Conservation (phyloP, 1,139 yeast genomes). For the Dujonia santamariae region DNA sequence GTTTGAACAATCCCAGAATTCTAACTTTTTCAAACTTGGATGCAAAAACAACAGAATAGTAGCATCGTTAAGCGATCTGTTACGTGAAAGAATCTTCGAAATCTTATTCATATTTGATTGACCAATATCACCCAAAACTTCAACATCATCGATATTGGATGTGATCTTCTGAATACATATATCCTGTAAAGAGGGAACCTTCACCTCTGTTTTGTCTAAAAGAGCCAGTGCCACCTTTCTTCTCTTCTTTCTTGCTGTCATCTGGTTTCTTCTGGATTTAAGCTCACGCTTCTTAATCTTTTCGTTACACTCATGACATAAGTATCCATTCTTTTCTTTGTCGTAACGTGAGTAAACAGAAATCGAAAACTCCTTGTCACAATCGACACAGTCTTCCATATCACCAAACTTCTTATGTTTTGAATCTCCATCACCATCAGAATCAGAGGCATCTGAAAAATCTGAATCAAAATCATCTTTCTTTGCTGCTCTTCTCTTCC, state of each 20-base stretch:
- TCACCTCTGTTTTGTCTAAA: constrained; percentile 63
- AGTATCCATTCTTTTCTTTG: constrained; percentile 50
- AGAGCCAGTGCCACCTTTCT: constrained; percentile 82
- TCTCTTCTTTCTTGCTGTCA: constrained; percentile 67
- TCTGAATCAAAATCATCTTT: constrained; percentile 16
- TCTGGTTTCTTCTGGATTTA: constrained; percentile 46
- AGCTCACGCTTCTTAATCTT: constrained; percentile 40
- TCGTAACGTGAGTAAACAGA: constrained; percentile 62
- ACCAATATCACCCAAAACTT: constrained; percentile 79
- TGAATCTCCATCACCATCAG: constrained; percentile 27
- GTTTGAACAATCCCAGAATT: constrained; percentile 92
- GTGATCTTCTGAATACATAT: constrained; percentile 72
- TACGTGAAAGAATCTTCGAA: constrained; percentile 72
- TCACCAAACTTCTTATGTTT: constrained; percentile 41
- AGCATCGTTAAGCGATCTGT: constrained; percentile 68
- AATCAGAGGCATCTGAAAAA: constrained; percentile 23
- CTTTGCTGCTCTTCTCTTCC: constrained; percentile 29
- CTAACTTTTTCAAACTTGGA: constrained; percentile 52
- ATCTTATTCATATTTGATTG: constrained; percentile 60
- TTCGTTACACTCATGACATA: constrained; percentile 66
- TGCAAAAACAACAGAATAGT: constrained; percentile 74
- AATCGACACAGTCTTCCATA: constrained; percentile 54
- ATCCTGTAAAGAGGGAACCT: constrained; percentile 74
- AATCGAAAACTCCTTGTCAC: constrained; percentile 54
- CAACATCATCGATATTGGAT: constrained; percentile 71